Conservation (phyloP, 192 early-diverging fungal genomes). For the Gamsiella multidivaricata region DNA sequence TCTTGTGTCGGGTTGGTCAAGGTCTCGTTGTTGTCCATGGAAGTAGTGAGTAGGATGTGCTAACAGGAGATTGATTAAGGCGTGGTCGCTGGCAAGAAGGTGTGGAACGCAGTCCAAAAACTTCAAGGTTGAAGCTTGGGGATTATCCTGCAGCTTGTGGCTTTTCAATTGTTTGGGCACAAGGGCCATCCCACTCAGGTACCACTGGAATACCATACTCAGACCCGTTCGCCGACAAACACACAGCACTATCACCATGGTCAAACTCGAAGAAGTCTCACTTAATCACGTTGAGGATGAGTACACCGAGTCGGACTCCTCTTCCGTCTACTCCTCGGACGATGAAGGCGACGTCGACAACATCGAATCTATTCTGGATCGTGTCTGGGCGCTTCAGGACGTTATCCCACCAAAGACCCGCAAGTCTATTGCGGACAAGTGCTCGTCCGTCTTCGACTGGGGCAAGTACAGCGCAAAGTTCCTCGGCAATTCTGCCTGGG, state of each 20-base stretch:
- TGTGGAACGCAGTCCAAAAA: too few species aligned
- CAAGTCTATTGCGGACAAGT: slow-evolving; percentile 66
- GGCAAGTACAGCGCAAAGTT: slow-evolving; percentile 68
- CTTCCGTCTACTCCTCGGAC: slow-evolving; percentile 68
- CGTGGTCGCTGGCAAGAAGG: too few species aligned
- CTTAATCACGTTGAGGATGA: slow-evolving; percentile 63
- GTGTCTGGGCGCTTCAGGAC: slow-evolving; percentile 86
- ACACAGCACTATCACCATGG: slow-evolving; percentile 47
- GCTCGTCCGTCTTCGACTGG: slow-evolving; percentile 68
- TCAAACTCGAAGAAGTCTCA: slow-evolving; percentile 65
- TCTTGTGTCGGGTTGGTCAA: slow-evolving; percentile 2
- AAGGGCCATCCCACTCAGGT: too few species aligned
- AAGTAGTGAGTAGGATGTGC: not conserved
- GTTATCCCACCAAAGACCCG: slow-evolving; percentile 85
- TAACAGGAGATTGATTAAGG: too few species aligned
- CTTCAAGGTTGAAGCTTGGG: too few species aligned
- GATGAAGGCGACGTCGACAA: slow-evolving; percentile 76
- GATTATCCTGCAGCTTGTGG: too few species aligned
- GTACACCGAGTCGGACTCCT: slow-evolving; percentile 61
- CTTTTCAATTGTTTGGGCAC: too few species aligned
- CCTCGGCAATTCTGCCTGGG: slow-evolving; percentile 88
- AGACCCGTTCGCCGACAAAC: not conserved
- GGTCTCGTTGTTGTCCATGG: slow-evolving; percentile 7
- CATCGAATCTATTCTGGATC: slow-evolving; percentile 86
- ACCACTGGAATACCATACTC: too few species aligned